Conservation (phyloP, 2,329 filamentous ascomycete genomes). For the Stagonosporopsis vannaccii region DNA sequence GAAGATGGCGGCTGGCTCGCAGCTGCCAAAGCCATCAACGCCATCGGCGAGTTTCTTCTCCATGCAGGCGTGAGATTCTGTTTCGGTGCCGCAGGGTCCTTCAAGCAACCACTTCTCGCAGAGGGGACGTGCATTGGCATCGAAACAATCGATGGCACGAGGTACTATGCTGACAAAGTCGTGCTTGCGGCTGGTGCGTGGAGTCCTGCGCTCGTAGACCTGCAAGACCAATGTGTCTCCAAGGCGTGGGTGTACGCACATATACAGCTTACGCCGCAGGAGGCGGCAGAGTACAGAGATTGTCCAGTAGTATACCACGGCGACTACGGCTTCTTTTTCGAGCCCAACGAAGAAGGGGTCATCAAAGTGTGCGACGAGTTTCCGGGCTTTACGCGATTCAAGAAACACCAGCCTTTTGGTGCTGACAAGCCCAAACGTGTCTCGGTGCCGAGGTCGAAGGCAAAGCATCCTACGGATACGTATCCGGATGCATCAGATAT, state of each 20-base stretch:
- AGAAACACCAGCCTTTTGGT: slow-evolving; percentile 52
- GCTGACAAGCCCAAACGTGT: slow-evolving; percentile 59
- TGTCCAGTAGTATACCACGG: slow-evolving; percentile 64
- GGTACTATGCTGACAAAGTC: slow-evolving; percentile 55
- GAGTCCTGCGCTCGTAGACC: slow-evolving; percentile 38
- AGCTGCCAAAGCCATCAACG: slow-evolving; percentile 57
- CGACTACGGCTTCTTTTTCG: slow-evolving; percentile 59
- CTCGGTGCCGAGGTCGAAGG: slow-evolving; percentile 58
- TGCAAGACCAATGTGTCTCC: slow-evolving; percentile 53
- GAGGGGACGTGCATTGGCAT: slow-evolving; percentile 51
- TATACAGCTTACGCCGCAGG: slow-evolving; percentile 58
- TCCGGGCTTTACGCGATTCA: slow-evolving; percentile 55
- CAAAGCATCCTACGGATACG: slow-evolving; percentile 54
- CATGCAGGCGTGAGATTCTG: slow-evolving; percentile 53
- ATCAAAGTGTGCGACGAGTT: slow-evolving; percentile 65
- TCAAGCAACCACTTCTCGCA: slow-evolving; percentile 53
- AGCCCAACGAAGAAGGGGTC: slow-evolving; percentile 55
- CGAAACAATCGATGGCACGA: slow-evolving; percentile 52
- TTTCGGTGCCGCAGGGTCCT: slow-evolving; percentile 54
- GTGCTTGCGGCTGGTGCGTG: slow-evolving; percentile 53
- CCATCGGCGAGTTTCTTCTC: slow-evolving; percentile 52
- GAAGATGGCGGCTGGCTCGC: slow-evolving; percentile 58
- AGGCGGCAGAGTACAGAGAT: slow-evolving; percentile 57
- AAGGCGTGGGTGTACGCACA: slow-evolving; percentile 65
- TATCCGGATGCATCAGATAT: slow-evolving; percentile 56